Conservation (phyloP, 176 grass and related monocot genomes). For the Canna indica region DNA sequence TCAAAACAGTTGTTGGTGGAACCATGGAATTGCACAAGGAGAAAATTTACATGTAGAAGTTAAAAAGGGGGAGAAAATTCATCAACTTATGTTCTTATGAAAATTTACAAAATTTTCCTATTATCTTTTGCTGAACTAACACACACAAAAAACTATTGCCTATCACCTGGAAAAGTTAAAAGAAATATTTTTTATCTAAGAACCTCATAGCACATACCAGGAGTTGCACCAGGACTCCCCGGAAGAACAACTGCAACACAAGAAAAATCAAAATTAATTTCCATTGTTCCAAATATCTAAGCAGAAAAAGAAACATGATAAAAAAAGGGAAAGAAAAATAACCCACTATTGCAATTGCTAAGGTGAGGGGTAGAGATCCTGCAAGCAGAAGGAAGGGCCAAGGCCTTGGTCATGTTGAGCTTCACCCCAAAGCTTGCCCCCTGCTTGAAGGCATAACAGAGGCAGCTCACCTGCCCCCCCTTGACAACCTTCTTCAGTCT, state of each 20-base stretch:
- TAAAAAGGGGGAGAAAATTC: too few relatives aligned
- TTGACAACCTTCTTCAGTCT: conserved; percentile 63
- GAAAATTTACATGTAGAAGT: too few relatives aligned
- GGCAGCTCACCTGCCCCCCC: conserved; percentile 44
- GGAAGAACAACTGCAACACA: conserved; percentile 36
- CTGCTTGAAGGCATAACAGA: conserved; percentile 59
- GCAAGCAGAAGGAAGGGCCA: conserved; percentile 63
- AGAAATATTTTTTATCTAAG: background rate
- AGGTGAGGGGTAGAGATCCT: conserved; percentile 69
- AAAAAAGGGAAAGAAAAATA: background rate
- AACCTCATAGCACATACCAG: conserved; percentile 26
- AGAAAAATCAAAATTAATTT: background rate
- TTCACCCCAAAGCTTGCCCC: conserved; percentile 41
- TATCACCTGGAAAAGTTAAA: background rate
- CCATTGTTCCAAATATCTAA: background rate
- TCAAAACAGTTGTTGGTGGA: too few relatives aligned
- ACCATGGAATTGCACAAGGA: too few relatives aligned
- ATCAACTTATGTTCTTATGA: too few relatives aligned
- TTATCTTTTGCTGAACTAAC: too few relatives aligned
- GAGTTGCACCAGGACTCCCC: conserved; percentile 22
- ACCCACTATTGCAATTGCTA: conserved; percentile 71
- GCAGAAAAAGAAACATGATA: background rate
- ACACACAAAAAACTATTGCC: background rate
- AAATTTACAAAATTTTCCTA: too few relatives aligned
- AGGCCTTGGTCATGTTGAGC: conserved; percentile 73